These are phyloP conservation scores for Plasmodium malariae DNA, from an alignment of 169 alveolate species.

Conservation along the genomic window DNA sequence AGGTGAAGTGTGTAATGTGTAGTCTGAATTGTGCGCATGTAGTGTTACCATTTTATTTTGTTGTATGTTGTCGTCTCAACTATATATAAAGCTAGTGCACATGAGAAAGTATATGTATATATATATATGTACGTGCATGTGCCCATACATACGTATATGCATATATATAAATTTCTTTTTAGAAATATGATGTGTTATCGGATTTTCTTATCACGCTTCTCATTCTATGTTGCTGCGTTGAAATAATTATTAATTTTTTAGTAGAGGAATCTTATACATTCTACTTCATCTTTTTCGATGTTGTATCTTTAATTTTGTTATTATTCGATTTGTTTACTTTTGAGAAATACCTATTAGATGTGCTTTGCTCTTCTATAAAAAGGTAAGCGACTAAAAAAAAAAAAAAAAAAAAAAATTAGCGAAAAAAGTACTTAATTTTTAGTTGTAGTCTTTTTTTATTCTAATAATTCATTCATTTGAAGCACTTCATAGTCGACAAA, in stretches of 20 bases:
- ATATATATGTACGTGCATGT: not conserved
- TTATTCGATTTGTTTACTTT: conserved; percentile 29
- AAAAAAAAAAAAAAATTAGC: not conserved
- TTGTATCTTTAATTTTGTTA: conserved; percentile 19
- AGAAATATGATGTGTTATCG: conserved; percentile 32
- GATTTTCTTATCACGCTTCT: conserved; percentile 21
- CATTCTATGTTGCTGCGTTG: conserved; percentile 5
- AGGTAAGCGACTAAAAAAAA: not conserved
- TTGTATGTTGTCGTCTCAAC: no score
- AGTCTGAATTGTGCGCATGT: no score
- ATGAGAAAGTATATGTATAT: not conserved
- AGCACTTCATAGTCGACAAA: not conserved
- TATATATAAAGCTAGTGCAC: no score
- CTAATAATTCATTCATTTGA: no score
- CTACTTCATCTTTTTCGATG: conserved; percentile 52
- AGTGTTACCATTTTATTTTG: not conserved
- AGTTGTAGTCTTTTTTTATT: not conserved
- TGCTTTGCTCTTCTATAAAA: conserved; percentile 14
- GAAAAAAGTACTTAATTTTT: not conserved
- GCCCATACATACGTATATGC: not conserved
- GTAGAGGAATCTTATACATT: conserved; percentile 12
- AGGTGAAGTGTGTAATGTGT: no score
- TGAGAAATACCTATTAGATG: conserved; percentile 38
- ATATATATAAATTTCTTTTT: not conserved
- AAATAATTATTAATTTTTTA: conserved; percentile 9